Base-by-base conservation (phyloP, 2,329 filamentous ascomycete genomes). In the Metarhizium anisopliae region DNA sequence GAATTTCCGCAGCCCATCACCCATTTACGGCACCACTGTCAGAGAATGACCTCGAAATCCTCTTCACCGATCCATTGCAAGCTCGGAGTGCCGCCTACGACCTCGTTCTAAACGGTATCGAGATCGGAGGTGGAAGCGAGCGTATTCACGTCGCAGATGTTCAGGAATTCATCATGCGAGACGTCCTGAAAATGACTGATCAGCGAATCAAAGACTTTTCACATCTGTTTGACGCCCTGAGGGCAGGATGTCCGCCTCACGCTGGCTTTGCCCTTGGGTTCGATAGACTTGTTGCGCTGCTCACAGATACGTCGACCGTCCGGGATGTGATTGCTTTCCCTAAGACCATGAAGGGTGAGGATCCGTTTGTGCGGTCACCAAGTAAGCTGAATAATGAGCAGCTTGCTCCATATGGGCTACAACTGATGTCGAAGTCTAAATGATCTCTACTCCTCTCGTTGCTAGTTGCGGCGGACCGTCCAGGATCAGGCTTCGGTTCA, bases 291-390 rank as follows among this genome's bases (percentile, higher is more conserved):
- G 79, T 94, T 43, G 87, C 93, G 0, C 75, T 96, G 1, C 81
- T 99, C 77, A 81, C 87, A 25, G 87, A 86, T 1, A 86, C 81
- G 36, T 79, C 87, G 11, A 91, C 87, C 1, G 87, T 99, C 3
- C 78, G 89, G 58, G 93, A 99, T 73, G 93, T 99, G 2, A 96
- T 99, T 70, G 92, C 92, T 0, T 99, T 99, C 66, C 95, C 94
- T 0, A 99, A 99, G 77, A 92, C 84, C 59, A 91, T 90, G 59
- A 91, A 85, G 68, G 92, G 94, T 0, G 89, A 95, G 66, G 94
- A 99, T 72, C 71, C 84, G 56, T 81, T 95, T 70, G 90, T 95
- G 2, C 84, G 83, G 63, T 89, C 89, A 59, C 94, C 94, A 0
- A 85, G 85, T 52, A 70, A 69, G 59, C 77, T 95, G 60, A 88